Percentiles rank a stretch among this genome's conserved stretches.
Evolutionary conservation across 306 rosid genomes (phyloP).

Genomic region (Cicer pinnatifidum): DNA sequence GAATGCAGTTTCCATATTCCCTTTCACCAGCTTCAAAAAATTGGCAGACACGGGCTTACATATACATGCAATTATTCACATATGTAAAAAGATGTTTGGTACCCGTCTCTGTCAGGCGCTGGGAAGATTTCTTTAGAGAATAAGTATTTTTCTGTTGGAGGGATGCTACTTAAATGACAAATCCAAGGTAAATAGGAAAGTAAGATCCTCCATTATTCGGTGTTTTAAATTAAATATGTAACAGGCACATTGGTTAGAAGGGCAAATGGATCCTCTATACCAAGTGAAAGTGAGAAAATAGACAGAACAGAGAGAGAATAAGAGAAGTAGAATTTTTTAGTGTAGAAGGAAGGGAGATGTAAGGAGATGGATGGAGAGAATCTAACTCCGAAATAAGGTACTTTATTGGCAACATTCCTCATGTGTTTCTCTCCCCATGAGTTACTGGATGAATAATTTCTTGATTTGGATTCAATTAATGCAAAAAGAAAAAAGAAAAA

Average conservation of each 20-base stretch:
- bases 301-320: background rate
- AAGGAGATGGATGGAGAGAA: background rate
- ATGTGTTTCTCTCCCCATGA: background rate
- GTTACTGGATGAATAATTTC: too few relatives aligned
- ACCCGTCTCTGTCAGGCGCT: background rate
- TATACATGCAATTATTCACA: slow-evolving; percentile 34
- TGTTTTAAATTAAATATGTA: background rate
- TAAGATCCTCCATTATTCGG: background rate
- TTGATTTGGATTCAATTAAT: background rate
- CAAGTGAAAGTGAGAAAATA: background rate
- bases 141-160: background rate
- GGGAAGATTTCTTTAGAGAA: background rate
- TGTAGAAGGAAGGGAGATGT: background rate
- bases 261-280: background rate
- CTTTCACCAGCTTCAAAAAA: slow-evolving; percentile 49
- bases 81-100: background rate
- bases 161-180: slow-evolving; percentile 11
- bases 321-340: background rate
- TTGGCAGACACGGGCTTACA: slow-evolving; percentile 44
- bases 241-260: slow-evolving; percentile 1
- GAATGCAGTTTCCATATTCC: slow-evolving; percentile 29
- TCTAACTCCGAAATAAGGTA: background rate
- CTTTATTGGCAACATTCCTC: background rate
- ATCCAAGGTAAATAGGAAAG: slow-evolving; percentile 7
- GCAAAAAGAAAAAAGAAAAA: too few relatives aligned